Conservation (phyloP, 371 early-diverging fungal species). For the Mortierella sp. region DNA sequence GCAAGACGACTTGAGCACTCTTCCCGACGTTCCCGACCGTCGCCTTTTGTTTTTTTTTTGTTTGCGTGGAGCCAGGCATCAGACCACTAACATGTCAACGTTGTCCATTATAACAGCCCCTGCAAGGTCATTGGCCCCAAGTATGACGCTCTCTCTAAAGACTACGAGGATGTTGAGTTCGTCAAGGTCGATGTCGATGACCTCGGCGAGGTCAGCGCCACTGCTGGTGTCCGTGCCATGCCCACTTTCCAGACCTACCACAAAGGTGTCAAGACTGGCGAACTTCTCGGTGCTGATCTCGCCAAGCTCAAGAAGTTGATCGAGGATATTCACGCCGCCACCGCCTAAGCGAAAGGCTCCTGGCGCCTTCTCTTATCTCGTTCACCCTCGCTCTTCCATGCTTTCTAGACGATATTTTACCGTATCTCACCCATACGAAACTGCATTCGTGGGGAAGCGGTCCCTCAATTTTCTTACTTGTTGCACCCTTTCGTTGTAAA, state of each 20-base stretch:
- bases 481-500: no score
- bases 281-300: slow-evolving; percentile 79
- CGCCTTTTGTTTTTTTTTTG: background rate
- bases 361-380: no score
- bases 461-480: no score
- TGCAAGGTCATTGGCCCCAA: slow-evolving; percentile 91
- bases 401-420: no score
- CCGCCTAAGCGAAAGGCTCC: no score
- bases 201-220: slow-evolving; percentile 73
- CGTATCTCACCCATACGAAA: no score
- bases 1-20: no score
- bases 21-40: no score
- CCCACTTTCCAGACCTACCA: slow-evolving; percentile 90
- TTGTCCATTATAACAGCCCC: slow-evolving; percentile 65
- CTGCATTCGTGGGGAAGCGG: no score
- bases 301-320: slow-evolving; percentile 19
- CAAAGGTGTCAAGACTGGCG: slow-evolving; percentile 75
- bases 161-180: slow-evolving; percentile 67
- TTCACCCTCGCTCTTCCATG: no score
- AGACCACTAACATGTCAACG: no score
- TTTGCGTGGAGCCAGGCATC: no score
- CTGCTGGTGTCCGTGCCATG: slow-evolving; percentile 84
- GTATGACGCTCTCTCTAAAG: slow-evolving; percentile 66
- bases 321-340: background rate
- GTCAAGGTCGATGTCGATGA: slow-evolving; percentile 90